A percentile compares a stretch with the other conserved stretches of the same genome.
These are phyloP conservation scores for Apophysomyces ossiformis DNA, from an alignment of 371 early-diverging fungal genomes.

Conservation along the genomic window DNA sequence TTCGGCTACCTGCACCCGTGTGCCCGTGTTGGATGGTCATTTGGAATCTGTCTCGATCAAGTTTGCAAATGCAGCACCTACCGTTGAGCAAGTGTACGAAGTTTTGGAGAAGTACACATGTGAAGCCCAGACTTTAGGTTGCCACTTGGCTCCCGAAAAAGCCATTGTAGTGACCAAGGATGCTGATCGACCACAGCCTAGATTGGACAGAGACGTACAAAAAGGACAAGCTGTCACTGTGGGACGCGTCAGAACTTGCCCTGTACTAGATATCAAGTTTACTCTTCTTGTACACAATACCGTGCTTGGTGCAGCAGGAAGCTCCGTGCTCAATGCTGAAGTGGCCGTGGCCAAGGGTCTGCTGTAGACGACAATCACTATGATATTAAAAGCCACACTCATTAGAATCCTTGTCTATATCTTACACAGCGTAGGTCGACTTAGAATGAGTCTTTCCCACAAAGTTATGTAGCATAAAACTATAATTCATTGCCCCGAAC, in stretches of 20 bases:
- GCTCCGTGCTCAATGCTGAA: conserved; percentile 95
- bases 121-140: conserved; percentile 77
- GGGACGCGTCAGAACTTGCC: conserved; percentile 86
- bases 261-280: conserved; percentile 89
- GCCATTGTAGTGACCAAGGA: conserved; percentile 76
- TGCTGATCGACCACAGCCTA: conserved; percentile 93
- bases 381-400: neutral
- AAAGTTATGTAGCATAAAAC: no score
- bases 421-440: no score
- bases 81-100: conserved; percentile 72
- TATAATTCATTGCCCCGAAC: no score
- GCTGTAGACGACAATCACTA: conserved; percentile 31
- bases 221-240: conserved; percentile 90
- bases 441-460: no score
- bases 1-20: conserved; percentile 96
- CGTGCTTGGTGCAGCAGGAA: conserved; percentile 95
- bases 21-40: conserved; percentile 96
- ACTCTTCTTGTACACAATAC: conserved; percentile 94
- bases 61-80: conserved; percentile 73
- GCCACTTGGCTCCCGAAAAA: conserved; percentile 80
- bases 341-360: conserved; percentile 83
- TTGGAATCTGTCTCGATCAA: conserved; percentile 86
- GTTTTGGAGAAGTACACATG: conserved; percentile 74
- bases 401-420: no score
- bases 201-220: conserved; percentile 86